phyloP scores from a whole-genome alignment of 306 rosid species.

The Quercus suber region DNA sequence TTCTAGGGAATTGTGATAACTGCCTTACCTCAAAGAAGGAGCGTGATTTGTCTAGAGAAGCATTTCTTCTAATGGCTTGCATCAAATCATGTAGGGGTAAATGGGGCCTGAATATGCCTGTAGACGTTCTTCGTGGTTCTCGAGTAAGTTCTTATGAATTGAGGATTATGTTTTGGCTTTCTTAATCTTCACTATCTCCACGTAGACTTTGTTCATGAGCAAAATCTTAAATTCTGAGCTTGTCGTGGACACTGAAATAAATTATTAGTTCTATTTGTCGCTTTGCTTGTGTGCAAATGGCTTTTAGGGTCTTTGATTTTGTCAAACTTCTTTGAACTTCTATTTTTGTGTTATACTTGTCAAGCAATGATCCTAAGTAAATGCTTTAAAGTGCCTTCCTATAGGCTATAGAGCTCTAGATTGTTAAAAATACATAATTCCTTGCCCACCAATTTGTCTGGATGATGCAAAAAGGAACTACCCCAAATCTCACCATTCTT shows the following conservation, averaged over 20 bases:
- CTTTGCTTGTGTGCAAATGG: neutral
- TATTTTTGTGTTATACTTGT: neutral
- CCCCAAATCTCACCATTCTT: neutral
- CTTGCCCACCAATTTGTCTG: neutral
- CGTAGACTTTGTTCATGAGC: neutral
- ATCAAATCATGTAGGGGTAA: slow-evolving; percentile 60
- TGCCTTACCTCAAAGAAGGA: slow-evolving; percentile 59
- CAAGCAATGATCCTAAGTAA: neutral
- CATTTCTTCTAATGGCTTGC: slow-evolving; percentile 87
- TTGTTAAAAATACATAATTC: neutral
- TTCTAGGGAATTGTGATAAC: slow-evolving; percentile 83
- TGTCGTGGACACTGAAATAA: neutral
- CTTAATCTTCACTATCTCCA: slow-evolving; percentile 3
- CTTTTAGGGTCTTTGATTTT: neutral
- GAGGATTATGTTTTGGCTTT: slow-evolving; percentile 9
- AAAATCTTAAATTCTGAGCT: neutral
- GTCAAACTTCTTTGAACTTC: neutral
- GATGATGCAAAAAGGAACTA: neutral
- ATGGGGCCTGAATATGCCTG: slow-evolving; percentile 86
- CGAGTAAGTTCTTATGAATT: slow-evolving; percentile 56
- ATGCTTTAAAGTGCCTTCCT: neutral
- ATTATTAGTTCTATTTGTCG: slow-evolving; percentile 2
- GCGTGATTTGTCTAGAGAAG: slow-evolving; percentile 80
- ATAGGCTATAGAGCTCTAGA: neutral
- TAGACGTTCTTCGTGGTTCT: slow-evolving; percentile 86